Conservation (phyloP, 306 rosid genomes). For the Quercus ilex region DNA sequence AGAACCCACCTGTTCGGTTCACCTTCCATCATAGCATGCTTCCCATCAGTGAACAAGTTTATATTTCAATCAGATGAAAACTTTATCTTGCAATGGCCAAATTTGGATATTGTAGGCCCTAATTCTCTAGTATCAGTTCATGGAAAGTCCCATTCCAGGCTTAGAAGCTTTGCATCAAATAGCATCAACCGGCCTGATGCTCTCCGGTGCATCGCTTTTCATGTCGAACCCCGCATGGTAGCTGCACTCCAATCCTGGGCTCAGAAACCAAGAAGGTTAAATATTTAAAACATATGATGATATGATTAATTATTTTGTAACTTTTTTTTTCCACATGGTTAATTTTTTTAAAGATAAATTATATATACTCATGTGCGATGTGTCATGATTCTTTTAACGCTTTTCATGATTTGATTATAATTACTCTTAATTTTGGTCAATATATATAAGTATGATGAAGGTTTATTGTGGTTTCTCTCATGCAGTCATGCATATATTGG, state of each 20-base stretch:
- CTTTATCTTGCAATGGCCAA: constrained; percentile 16
- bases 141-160: constrained; percentile 21
- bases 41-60: constrained; percentile 19
- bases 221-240: constrained; percentile 16
- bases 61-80: constrained; percentile 7
- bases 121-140: constrained; percentile 20
- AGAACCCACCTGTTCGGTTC: constrained; percentile 28
- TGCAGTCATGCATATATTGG: neutral
- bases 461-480: no score
- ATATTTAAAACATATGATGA: no score
- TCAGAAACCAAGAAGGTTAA: neutral
- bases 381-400: no score
- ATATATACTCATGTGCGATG: no score
- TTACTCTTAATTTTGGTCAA: no score
- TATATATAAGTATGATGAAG: no score
- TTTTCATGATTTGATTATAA: no score
- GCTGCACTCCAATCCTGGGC: constrained; percentile 19
- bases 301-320: no score
- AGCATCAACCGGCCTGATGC: constrained; percentile 14
- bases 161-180: neutral
- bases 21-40: constrained; percentile 31
- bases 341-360: no score
- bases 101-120: constrained; percentile 5
- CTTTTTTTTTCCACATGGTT: no score
- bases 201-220: constrained; percentile 18